Evolutionary conservation across 495 filamentous ascomycete genomes (phyloP).

Genomic region (Hypoxylon lienhwacheense): DNA sequence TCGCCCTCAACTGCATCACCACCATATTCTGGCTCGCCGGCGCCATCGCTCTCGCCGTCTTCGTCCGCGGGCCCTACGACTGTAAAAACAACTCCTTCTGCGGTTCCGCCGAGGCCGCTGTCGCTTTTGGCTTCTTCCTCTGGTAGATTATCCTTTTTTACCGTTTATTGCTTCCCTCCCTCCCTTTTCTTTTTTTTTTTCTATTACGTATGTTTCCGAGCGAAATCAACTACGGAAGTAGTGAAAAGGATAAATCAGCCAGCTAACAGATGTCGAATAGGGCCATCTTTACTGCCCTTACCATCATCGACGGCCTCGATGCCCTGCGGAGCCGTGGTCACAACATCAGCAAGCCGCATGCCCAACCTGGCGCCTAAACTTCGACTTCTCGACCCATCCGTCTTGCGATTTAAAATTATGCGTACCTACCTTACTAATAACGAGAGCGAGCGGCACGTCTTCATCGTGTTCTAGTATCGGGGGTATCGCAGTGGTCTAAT

Average conservation of each 20-base stretch:
- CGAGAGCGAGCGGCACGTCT: too few species aligned
- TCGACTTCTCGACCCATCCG: background rate
- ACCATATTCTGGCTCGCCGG: slow-evolving; percentile 88
- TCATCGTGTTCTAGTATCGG: too few species aligned
- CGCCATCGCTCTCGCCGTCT: slow-evolving; percentile 71
- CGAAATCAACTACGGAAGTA: background rate
- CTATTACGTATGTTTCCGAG: too few species aligned
- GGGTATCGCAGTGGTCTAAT: too few species aligned
- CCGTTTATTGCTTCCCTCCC: background rate
- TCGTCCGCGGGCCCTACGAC: slow-evolving; percentile 50
- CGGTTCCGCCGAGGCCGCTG: slow-evolving; percentile 46
- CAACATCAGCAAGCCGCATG: slow-evolving; percentile 31
- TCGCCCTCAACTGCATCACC: slow-evolving; percentile 70
- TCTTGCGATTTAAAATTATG: background rate
- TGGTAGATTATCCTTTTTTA: slow-evolving; percentile 29
- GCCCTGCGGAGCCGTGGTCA: slow-evolving; percentile 41
- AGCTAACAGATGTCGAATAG: slow-evolving; percentile 4
- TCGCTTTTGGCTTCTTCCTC: slow-evolving; percentile 53
- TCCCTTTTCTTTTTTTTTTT: too few species aligned
- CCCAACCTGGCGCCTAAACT: slow-evolving; percentile 37
- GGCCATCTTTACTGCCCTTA: slow-evolving; percentile 45
- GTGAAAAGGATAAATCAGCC: background rate
- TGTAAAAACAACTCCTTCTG: slow-evolving; percentile 40
- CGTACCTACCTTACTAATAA: too few species aligned
- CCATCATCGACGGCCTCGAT: slow-evolving; percentile 42